phyloP scores from a whole-genome alignment of 257 asterid species.

The Nicotiana undulata region DNA sequence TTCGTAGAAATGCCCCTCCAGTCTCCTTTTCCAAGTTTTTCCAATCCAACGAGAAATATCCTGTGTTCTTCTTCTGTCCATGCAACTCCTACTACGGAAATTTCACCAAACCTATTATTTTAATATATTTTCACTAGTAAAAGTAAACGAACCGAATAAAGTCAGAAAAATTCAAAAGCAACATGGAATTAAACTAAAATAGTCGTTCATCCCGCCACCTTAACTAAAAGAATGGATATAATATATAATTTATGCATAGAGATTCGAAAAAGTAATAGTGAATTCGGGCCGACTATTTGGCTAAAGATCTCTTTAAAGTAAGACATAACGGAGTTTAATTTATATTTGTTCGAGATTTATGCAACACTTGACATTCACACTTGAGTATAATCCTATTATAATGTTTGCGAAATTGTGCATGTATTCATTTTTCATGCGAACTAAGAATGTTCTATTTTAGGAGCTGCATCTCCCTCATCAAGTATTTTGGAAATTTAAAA shows the following conservation, averaged over 20 bases:
- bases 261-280: no score
- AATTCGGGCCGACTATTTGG: no score
- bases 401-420: not conserved
- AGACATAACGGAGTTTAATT: no score
- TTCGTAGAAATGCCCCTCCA: conserved; percentile 32
- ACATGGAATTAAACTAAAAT: no score
- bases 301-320: no score
- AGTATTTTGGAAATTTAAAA: not conserved
- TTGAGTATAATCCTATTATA: not conserved
- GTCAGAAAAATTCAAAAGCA: not conserved
- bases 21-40: conserved; percentile 29
- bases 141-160: not conserved
- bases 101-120: not conserved
- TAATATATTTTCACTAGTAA: not conserved
- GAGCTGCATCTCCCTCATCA: not conserved
- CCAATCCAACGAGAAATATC: conserved; percentile 21
- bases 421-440: not conserved
- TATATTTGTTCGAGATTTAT: not conserved
- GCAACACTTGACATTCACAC: not conserved
- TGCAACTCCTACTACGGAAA: conserved; percentile 17
- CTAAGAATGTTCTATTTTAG: not conserved
- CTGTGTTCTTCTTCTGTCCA: conserved; percentile 33
- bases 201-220: no score
- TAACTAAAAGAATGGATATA: no score
- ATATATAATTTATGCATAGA: no score